Base-by-base conservation (phyloP, 208 protist genomes). In the Leishmania martiniquensis region DNA sequence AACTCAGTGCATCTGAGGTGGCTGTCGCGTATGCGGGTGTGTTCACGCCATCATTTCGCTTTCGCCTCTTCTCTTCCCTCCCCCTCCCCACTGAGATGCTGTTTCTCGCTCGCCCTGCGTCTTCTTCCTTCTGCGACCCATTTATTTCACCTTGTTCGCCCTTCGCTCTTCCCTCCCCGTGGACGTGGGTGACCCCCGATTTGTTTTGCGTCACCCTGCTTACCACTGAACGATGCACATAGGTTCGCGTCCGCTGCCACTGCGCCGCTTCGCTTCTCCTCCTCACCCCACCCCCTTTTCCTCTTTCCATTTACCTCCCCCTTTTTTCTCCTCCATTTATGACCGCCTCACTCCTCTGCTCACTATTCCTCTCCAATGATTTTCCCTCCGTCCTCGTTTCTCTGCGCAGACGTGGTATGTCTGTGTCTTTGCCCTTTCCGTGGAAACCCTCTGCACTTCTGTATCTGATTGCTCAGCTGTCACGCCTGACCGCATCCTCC, bases 201-300 rank as follows among this genome's bases (percentile, higher is more conserved):
- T 45, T 49, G 25, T 60, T 74, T 63, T 39, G n/a, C 29, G 25
- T 44, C 59, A 17, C 49, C 37, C 39, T 12, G 29, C 5, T 39
- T 45, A 77, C 63, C 34, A 1, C 32, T 57, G 29, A 29, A 72
- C n/a, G 68, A 72, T 72, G 68, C 49, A 72, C 32, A 57, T 54
- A 72, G 22, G 29, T 59, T 37, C 29, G 42, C n/a, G 32, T 6
- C 29, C 4, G 17, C 15, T 42, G 29, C 32, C 68, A 72, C 32
- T 1, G 32, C 47, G 29, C 32, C 47, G 29, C 32, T 55, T 51
- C 12, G 42, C 10, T 34, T 0, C 4, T n/a, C 25, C 68, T 54
- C 49, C 0, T 57, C 13, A 22, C 32, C 25, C 22, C 22, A 39
- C 22, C 22, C 25, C 9, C 13, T 57, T 5, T 42, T 3, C 34